Conservation (phyloP, 2,329 filamentous ascomycete genomes). For the Aspergillus novofumigatus region DNA sequence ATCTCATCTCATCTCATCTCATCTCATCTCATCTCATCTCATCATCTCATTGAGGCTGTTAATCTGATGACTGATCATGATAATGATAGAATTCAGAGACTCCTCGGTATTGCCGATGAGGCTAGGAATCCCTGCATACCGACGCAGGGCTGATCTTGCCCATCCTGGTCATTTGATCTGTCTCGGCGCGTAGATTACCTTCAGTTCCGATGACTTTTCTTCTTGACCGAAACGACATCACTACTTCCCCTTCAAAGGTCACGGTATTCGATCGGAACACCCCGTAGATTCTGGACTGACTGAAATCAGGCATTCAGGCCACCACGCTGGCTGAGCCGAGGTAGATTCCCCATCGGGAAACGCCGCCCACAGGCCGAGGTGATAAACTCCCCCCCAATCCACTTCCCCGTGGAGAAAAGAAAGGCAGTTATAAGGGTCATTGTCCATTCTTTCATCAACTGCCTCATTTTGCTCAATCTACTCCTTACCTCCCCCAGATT, state of each 20-base stretch:
- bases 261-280: neutral
- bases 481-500: neutral
- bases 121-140: neutral
- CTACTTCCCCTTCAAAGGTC: neutral
- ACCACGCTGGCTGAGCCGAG: neutral
- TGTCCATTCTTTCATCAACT: constrained; percentile 5
- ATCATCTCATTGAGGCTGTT: neutral
- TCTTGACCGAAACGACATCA: neutral
- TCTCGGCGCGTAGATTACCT: neutral
- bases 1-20: neutral
- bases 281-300: too few relatives aligned
- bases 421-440: neutral
- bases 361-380: neutral
- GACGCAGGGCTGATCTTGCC: neutral
- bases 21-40: neutral
- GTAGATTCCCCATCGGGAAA: neutral
- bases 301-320: neutral
- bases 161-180: neutral
- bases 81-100: neutral
- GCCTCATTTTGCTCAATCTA: constrained; percentile 1
- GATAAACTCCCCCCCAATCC: neutral
- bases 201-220: neutral
- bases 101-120: neutral
- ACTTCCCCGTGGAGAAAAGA: neutral
- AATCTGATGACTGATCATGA: neutral